phyloP scores from a whole-genome alignment of 345 rosid genomes.

The Gossypium australe region DNA sequence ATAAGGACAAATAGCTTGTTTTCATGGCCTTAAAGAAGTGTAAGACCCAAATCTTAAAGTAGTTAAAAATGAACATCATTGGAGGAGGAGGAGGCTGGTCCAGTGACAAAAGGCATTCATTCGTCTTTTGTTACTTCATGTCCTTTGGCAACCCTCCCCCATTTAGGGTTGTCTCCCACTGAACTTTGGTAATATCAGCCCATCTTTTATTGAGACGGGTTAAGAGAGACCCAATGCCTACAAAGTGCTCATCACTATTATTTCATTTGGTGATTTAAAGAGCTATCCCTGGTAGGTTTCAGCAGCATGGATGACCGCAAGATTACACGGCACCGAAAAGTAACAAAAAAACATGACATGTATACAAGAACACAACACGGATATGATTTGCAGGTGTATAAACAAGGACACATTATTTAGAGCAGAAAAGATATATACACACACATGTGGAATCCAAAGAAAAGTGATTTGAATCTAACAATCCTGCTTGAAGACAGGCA shows the following conservation, averaged over 20 bases:
- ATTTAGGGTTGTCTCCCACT: background rate
- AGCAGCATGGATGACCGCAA: background rate
- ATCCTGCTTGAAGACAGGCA: background rate
- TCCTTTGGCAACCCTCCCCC: too few relatives aligned
- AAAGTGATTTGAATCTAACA: background rate
- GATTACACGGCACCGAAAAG: background rate
- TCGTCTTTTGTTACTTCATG: too few relatives aligned
- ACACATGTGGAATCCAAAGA: background rate
- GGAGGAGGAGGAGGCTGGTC: background rate
- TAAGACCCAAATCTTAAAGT: background rate
- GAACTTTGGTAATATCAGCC: background rate
- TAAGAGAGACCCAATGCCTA: too few relatives aligned
- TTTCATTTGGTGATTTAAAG: too few relatives aligned
- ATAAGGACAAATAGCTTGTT: too few relatives aligned
- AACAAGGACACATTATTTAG: background rate
- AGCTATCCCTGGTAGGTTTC: background rate
- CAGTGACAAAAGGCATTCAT: background rate
- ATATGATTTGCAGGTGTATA: background rate
- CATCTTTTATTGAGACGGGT: too few relatives aligned
- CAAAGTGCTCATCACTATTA: too few relatives aligned
- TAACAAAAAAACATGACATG: background rate
- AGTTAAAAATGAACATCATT: background rate
- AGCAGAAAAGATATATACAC: background rate
- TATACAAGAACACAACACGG: background rate
- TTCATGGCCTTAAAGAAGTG: too few relatives aligned